Conservation (phyloP, 1,284 basidiomycete genomes). For the Papiliotrema flavescens region DNA sequence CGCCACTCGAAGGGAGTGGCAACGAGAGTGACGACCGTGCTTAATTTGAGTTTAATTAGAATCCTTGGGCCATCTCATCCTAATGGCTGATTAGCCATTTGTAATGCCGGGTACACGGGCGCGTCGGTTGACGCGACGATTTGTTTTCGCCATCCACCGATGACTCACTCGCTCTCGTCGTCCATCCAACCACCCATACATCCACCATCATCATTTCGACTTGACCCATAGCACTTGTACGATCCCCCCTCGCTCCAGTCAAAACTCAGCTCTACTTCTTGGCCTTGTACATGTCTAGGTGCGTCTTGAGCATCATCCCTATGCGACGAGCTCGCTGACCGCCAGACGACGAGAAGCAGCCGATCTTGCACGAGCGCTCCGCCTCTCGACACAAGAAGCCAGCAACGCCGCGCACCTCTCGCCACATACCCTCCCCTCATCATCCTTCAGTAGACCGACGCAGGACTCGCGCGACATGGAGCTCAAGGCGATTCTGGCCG, state of each 20-base stretch:
- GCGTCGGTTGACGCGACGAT: neutral
- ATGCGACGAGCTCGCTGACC: neutral
- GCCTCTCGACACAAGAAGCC: constrained; percentile 37
- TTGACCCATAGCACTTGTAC: neutral
- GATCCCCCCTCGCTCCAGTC: too few relatives aligned
- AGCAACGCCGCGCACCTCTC: constrained; percentile 10
- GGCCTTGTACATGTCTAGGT: neutral
- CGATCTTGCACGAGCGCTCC: constrained; percentile 34
- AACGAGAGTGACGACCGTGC: too few relatives aligned
- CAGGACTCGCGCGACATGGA: constrained; percentile 39
- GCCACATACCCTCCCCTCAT: constrained; percentile 22
- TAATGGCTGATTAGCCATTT: too few relatives aligned
- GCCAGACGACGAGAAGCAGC: constrained; percentile 39
- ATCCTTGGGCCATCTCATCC: too few relatives aligned
- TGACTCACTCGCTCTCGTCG: neutral
- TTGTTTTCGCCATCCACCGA: neutral
- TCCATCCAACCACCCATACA: neutral
- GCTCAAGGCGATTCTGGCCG: constrained; percentile 10
- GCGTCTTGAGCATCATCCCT: neutral
- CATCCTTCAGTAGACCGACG: constrained; percentile 7
- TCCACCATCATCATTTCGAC: neutral
- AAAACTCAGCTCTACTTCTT: neutral
- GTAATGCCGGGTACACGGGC: too few relatives aligned
- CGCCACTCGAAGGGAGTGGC: too few relatives aligned
- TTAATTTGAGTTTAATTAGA: too few relatives aligned